Evolutionary conservation across 2,329 filamentous ascomycete genomes (phyloP).

Genomic region (Fusarium succisae): DNA sequence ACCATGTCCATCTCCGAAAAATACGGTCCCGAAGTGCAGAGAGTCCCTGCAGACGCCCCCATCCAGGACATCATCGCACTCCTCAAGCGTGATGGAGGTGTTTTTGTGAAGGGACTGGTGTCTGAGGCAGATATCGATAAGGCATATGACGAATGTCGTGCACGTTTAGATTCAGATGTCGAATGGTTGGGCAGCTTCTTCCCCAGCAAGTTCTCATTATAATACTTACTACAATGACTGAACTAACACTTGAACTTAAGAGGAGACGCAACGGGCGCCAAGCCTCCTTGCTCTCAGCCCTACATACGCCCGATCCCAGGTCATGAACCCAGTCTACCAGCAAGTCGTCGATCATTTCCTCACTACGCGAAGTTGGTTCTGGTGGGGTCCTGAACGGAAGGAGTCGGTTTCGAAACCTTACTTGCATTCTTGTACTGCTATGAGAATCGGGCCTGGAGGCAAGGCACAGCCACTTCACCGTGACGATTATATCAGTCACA

Average conservation of each 20-base stretch:
- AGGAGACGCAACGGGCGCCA: slow-evolving; percentile 21
- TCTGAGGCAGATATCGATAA: not conserved
- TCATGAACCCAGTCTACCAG: slow-evolving; percentile 27
- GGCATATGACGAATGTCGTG: not conserved
- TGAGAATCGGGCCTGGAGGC: slow-evolving; percentile 25
- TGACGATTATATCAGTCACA: slow-evolving; percentile 30
- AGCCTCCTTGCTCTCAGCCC: slow-evolving; percentile 22
- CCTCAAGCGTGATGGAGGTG: slow-evolving; percentile 8
- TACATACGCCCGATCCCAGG: slow-evolving; percentile 16
- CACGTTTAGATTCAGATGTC: not conserved
- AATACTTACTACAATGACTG: rapidly evolving
- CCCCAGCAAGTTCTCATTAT: not conserved
- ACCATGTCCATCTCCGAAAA: not conserved
- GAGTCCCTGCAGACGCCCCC: not conserved
- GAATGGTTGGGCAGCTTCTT: slow-evolving; percentile 8
- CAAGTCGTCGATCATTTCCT: slow-evolving; percentile 26
- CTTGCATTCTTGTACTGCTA: slow-evolving; percentile 21
- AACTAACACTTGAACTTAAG: not conserved
- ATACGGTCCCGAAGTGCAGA: not conserved
- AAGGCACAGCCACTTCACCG: slow-evolving; percentile 30
- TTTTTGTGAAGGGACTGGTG: not conserved
- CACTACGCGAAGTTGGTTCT: slow-evolving; percentile 25
- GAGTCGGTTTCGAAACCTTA: slow-evolving; percentile 26
- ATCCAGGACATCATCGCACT: not conserved
- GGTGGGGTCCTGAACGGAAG: slow-evolving; percentile 27